A percentile compares a stretch with the other conserved stretches of the same genome.
phyloP scores from a whole-genome alignment of 768 basidiomycete genomes.

The Mycena amicta region DNA sequence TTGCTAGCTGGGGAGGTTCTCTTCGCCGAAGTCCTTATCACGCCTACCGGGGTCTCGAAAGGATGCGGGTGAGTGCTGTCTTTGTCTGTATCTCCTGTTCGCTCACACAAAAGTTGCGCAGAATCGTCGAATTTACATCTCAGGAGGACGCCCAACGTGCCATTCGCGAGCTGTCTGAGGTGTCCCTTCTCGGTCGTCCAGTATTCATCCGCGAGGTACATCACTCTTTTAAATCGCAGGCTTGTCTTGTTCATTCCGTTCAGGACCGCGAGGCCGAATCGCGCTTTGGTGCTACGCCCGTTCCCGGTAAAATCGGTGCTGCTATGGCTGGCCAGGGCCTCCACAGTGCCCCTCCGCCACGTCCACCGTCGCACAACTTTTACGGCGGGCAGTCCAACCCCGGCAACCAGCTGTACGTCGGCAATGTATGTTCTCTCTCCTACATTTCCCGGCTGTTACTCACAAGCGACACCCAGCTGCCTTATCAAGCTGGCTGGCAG shows the following conservation, averaged over 20 bases:
- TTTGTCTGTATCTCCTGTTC: background rate
- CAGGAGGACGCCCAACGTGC: slow-evolving; percentile 88
- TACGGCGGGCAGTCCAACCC: slow-evolving; percentile 65
- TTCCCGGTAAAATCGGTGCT: slow-evolving; percentile 94
- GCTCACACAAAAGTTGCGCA: no score
- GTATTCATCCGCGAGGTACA: slow-evolving; percentile 95
- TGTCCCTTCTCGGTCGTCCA: slow-evolving; percentile 86
- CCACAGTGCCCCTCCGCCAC: slow-evolving; percentile 77
- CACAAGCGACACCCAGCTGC: slow-evolving; percentile 56
- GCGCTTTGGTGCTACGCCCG: slow-evolving; percentile 92
- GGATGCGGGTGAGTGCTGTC: slow-evolving; percentile 88
- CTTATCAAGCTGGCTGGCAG: slow-evolving; percentile 98
- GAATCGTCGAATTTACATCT: slow-evolving; percentile 95
- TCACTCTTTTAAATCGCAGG: slow-evolving; percentile 1
- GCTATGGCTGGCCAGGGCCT: slow-evolving; percentile 93
- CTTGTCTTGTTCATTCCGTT: no score
- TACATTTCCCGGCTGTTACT: background rate
- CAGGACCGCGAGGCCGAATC: slow-evolving; percentile 97
- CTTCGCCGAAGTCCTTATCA: slow-evolving; percentile 98
- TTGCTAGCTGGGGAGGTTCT: slow-evolving; percentile 98
- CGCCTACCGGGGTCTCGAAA: slow-evolving; percentile 95
- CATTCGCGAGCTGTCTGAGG: slow-evolving; percentile 88
- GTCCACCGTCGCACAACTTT: slow-evolving; percentile 79
- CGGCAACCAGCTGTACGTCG: slow-evolving; percentile 92
- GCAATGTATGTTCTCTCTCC: slow-evolving; percentile 64